phyloP scores from a whole-genome alignment of 1,284 basidiomycete species.

The Ganoderma leucocontextum region DNA sequence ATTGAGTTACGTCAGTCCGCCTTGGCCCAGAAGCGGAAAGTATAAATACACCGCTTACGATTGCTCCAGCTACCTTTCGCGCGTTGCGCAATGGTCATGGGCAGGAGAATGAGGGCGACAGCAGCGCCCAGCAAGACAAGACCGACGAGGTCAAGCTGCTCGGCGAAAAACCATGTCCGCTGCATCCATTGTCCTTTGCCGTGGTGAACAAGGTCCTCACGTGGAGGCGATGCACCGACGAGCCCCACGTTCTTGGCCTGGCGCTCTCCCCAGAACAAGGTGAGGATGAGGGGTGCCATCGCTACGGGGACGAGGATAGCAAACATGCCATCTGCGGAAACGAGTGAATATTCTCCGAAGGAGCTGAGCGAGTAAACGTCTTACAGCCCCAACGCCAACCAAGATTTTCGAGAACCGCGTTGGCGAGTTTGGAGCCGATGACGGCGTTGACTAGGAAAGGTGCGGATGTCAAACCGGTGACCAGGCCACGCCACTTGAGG shows the following conservation, averaged over 20 bases:
- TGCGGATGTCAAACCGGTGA: conserved; percentile 66
- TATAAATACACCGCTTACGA: conserved; percentile 30
- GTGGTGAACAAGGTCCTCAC: conserved; percentile 21
- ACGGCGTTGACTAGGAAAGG: conserved; percentile 77
- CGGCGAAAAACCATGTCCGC: conserved; percentile 44
- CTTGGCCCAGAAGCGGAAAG: neutral
- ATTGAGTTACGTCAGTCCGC: neutral
- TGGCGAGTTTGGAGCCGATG: conserved; percentile 75
- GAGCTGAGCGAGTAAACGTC: neutral
- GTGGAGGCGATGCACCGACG: conserved; percentile 36
- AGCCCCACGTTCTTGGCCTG: conserved; percentile 64
- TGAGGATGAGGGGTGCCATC: conserved; percentile 65
- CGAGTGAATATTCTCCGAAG: neutral
- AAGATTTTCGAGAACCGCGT: conserved; percentile 59
- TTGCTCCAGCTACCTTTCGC: conserved; percentile 47
- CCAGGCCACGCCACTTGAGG: conserved; percentile 80
- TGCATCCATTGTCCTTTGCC: conserved; percentile 24
- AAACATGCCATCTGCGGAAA: conserved; percentile 71
- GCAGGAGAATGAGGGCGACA: conserved; percentile 62
- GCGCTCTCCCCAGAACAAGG: conserved; percentile 76
- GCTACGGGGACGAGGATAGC: conserved; percentile 64
- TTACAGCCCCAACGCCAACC: conserved; percentile 83
- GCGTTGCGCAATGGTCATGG: conserved; percentile 58
- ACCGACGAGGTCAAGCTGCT: conserved; percentile 69
- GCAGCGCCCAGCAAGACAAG: conserved; percentile 63